A percentile compares a stretch with the other conserved stretches of the same genome.
phyloP scores from a whole-genome alignment of 345 rosid species.

The Euphorbia peplus region DNA sequence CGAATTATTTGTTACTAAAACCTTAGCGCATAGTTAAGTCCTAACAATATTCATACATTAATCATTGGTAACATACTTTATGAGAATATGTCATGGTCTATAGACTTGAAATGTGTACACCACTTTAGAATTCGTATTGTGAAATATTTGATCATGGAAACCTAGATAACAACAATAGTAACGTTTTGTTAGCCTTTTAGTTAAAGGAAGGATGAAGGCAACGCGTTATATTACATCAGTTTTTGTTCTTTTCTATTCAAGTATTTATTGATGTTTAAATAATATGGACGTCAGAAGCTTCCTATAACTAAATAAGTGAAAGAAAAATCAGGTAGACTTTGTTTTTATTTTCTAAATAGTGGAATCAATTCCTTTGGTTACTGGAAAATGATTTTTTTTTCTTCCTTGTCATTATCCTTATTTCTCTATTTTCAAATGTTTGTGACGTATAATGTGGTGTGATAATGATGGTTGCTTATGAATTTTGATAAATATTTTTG shows the following conservation, averaged over 20 bases:
- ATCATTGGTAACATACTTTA: no score
- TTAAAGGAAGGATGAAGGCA: not conserved
- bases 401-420: not conserved
- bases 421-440: not conserved
- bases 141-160: no score
- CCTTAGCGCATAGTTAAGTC: no score
- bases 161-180: no score
- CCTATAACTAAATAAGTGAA: not conserved
- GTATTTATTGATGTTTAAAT: not conserved
- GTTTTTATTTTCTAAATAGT: not conserved
- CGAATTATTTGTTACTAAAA: not conserved
- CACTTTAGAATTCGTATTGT: no score
- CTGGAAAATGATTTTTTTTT: not conserved
- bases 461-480: not conserved
- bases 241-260: not conserved
- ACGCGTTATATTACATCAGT: constrained; percentile 1
- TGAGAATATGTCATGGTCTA: no score
- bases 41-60: no score
- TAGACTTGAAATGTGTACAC: no score
- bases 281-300: not conserved
- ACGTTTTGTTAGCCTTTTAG: constrained; percentile 4
- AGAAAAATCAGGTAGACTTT: not conserved
- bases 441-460: not conserved
- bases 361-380: not conserved
- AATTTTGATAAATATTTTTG: no score